These are phyloP conservation scores for Ceratorhiza oryzae-sativae DNA, from an alignment of 1,284 basidiomycete genomes.

Conservation along the genomic window DNA sequence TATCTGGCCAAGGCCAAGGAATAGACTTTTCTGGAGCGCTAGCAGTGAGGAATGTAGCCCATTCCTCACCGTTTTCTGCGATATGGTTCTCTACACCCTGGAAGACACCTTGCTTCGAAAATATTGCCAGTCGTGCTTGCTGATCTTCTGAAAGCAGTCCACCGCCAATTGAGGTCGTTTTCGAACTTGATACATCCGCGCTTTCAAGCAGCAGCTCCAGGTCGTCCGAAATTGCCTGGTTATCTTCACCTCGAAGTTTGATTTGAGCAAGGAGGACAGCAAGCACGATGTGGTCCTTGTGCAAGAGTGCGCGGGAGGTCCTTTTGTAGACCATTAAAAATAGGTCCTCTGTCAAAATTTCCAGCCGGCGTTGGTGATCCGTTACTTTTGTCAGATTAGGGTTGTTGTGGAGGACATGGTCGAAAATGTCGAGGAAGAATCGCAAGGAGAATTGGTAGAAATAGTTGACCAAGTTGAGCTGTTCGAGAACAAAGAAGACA, in stretches of 20 bases:
- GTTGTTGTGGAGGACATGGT: conserved; percentile 91
- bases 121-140: conserved; percentile 67
- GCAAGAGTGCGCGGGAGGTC: conserved; percentile 89
- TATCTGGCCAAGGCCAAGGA: conserved; percentile 75
- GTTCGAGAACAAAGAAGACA: conserved; percentile 97
- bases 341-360: conserved; percentile 88
- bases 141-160: conserved; percentile 70
- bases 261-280: conserved; percentile 91
- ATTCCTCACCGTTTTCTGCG: conserved; percentile 68
- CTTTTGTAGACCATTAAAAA: conserved; percentile 91
- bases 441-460: conserved; percentile 99
- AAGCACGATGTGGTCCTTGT: conserved; percentile 91
- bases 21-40: conserved; percentile 73
- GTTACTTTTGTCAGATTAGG: conserved; percentile 83
- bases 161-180: conserved; percentile 45
- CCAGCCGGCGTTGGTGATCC: conserved; percentile 77
- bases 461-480: conserved; percentile 92
- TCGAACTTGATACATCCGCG: conserved; percentile 64
- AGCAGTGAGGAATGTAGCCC: conserved; percentile 78
- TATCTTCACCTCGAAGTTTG: conserved; percentile 80
- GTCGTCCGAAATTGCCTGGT: conserved; percentile 73
- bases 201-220: conserved; percentile 91
- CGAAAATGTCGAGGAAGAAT: conserved; percentile 99
- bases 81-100: conserved; percentile 78
- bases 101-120: conserved; percentile 75